These are phyloP conservation scores for Quercus agrifolia DNA, from an alignment of 306 rosid species.

Conservation along the genomic window DNA sequence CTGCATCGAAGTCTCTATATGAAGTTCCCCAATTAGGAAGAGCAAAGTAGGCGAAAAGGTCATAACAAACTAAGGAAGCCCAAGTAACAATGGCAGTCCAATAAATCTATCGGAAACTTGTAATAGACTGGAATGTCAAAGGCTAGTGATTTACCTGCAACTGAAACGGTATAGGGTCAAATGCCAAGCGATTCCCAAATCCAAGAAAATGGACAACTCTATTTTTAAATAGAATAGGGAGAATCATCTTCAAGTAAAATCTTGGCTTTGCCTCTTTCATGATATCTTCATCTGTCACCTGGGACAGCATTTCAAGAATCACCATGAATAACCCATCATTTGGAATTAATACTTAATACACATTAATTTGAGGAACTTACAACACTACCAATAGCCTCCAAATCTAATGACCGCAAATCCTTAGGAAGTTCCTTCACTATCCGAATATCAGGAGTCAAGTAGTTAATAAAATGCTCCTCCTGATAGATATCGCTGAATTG, in stretches of 20 bases:
- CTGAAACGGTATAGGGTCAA: slow-evolving; percentile 83
- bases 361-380: slow-evolving; percentile 45
- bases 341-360: slow-evolving; percentile 5
- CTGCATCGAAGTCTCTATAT: slow-evolving; percentile 99
- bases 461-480: slow-evolving; percentile 82
- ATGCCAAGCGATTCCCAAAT: slow-evolving; percentile 96
- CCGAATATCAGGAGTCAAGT: slow-evolving; percentile 89
- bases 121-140: slow-evolving; percentile 19
- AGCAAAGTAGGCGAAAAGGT: slow-evolving; percentile 26
- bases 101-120: slow-evolving; percentile 6
- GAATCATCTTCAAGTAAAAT: slow-evolving; percentile 73
- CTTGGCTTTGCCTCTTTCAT: slow-evolving; percentile 91
- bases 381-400: slow-evolving; percentile 83
- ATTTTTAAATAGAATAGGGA: slow-evolving; percentile 76
- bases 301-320: slow-evolving; percentile 33
- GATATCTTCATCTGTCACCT: slow-evolving; percentile 90
- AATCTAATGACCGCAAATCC: slow-evolving; percentile 74
- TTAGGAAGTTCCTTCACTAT: slow-evolving; percentile 84
- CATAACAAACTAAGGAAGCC: slow-evolving; percentile 21
- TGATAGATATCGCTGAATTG: slow-evolving; percentile 90
- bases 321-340: slow-evolving; percentile 14
- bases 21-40: slow-evolving; percentile 83
- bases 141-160: slow-evolving; percentile 65
- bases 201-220: slow-evolving; percentile 84
- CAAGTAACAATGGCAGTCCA: background rate